Percentiles rank a stretch among this genome's conserved stretches.
Conservation (phyloP, 495 filamentous ascomycete species). For the Penicillium bialowiezense region DNA sequence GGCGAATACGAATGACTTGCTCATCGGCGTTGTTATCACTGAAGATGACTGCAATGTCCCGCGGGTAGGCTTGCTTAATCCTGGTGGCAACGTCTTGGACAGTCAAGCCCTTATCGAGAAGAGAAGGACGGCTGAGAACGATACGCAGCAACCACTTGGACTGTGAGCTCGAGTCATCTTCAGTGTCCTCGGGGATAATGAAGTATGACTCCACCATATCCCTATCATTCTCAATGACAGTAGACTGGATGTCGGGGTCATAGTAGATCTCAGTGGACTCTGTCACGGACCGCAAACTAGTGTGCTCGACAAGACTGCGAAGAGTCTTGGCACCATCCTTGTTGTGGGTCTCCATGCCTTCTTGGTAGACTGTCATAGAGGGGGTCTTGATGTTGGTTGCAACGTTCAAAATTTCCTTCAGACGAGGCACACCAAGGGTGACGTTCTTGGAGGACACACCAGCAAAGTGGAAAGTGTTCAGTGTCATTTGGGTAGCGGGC, state of each 20-base stretch:
- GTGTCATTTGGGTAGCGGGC: constrained; percentile 97
- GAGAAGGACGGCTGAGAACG: constrained; percentile 84
- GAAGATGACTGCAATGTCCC: constrained; percentile 89
- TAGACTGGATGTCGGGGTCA: constrained; percentile 84
- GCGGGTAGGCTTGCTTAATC: constrained; percentile 84
- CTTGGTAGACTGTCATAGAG: constrained; percentile 91
- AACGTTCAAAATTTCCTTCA: constrained; percentile 99
- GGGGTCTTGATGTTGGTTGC: constrained; percentile 98
- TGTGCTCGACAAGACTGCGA: constrained; percentile 88
- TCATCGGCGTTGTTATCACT: constrained; percentile 97
- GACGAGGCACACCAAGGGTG: constrained; percentile 95
- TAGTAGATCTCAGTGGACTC: constrained; percentile 95
- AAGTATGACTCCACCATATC: constrained; percentile 98
- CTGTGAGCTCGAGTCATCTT: constrained; percentile 69
- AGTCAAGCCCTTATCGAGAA: constrained; percentile 89
- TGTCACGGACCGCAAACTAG: constrained; percentile 87
- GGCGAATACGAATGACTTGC: constrained; percentile 89
- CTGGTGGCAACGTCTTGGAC: constrained; percentile 88
- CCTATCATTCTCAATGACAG: constrained; percentile 78
- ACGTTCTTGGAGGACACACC: constrained; percentile 99
- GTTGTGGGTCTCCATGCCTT: constrained; percentile 50
- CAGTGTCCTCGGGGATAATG: constrained; percentile 81
- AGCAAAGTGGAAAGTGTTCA: constrained; percentile 99
- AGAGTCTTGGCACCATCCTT: constrained; percentile 82
- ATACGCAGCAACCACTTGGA: constrained; percentile 95